Base-by-base conservation (phyloP, 2,329 filamentous ascomycete genomes). In the Penicillium aurantiogriseum region DNA sequence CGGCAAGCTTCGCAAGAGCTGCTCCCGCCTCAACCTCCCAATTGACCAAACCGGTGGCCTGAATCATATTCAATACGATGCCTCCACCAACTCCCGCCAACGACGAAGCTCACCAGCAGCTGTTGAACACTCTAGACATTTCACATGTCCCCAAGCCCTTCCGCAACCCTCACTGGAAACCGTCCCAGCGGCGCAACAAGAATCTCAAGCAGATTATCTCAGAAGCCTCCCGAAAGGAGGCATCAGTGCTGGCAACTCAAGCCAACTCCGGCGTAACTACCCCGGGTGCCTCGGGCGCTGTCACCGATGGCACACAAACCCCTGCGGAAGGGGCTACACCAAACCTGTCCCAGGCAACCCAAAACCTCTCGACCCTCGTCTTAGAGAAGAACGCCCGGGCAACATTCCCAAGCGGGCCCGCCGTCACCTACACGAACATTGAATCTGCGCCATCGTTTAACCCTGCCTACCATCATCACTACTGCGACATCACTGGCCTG, bases 201-300 rank as follows among this genome's bases (percentile, higher is more conserved):
- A 97, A 96, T 76, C 88, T 97, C 77, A 97, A 97, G 77, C 91
- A 96, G 68, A 94, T 99, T 61, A 83, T 99, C 60, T 89, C 91
- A 58, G 94, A 99, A 69, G 90, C 89, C 13, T 86, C 90, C 23
- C 88, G 91, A 66, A 91, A 89, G 71, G 93, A 97, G 79, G 91
- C 91, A n/a, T 96, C 92, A 4, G 83, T 90, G 36, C 82, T 92
- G 70, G 91, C 89, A 17, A 96, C 91, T 0, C 88, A 90, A 71
- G 88, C 89, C 70, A 90, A 91, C 73, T 92, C 89, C 70, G 92
- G 92, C 64, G 83, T 86, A 52, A 90, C 84, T 7, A 95, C 92
- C 1, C 88, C 90, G 62, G 60, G 73, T 61, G 61, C 67, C 50
- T 67, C 71, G 6, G 68, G 66, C 5, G 66, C 58, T 10, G 75